A percentile compares a stretch with the other conserved stretches of the same genome.
These are phyloP conservation scores for Penicillium psychrosexuale DNA, from an alignment of 2,329 filamentous ascomycete genomes.

Conservation along the genomic window DNA sequence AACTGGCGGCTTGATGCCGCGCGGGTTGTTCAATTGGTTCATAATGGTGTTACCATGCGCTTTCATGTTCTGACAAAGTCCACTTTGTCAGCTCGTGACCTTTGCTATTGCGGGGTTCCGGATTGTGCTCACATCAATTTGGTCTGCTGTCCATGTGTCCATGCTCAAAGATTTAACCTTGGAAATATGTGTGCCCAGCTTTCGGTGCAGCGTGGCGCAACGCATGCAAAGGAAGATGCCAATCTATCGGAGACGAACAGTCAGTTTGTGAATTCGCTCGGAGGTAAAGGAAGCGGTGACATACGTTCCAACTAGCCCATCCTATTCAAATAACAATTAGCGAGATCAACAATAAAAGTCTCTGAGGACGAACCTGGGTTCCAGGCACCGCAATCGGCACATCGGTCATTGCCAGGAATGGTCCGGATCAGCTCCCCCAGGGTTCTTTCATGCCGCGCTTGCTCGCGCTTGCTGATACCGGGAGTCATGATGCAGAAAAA, in stretches of 20 bases:
- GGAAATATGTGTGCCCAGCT: slow-evolving; percentile 94
- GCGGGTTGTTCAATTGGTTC: slow-evolving; percentile 86
- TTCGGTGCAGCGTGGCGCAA: slow-evolving; percentile 91
- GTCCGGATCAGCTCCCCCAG: slow-evolving; percentile 84
- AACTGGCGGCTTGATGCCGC: slow-evolving; percentile 75
- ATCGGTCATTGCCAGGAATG: slow-evolving; percentile 84
- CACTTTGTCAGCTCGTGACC: slow-evolving; percentile 72
- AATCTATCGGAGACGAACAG: slow-evolving; percentile 54
- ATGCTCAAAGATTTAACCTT: slow-evolving; percentile 99
- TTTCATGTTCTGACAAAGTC: slow-evolving; percentile 73
- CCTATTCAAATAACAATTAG: slow-evolving; percentile 49
- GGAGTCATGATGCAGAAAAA: slow-evolving; percentile 58
- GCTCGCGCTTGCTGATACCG: slow-evolving; percentile 87
- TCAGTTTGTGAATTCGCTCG: slow-evolving; percentile 14
- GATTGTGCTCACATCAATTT: slow-evolving; percentile 74
- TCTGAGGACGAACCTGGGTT: slow-evolving; percentile 71
- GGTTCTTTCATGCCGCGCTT: slow-evolving; percentile 90
- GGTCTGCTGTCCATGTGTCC: slow-evolving; percentile 94
- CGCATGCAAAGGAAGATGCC: slow-evolving; percentile 97
- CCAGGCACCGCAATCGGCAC: slow-evolving; percentile 85
- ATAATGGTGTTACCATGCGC: slow-evolving; percentile 80
- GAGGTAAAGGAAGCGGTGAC: slow-evolving; percentile 34
- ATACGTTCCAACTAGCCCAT: slow-evolving; percentile 96
- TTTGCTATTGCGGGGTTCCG: neutral
- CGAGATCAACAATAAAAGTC: slow-evolving; percentile 2